Base-by-base conservation (phyloP, 768 basidiomycete genomes). In the Phanerodontia chrysosporium region DNA sequence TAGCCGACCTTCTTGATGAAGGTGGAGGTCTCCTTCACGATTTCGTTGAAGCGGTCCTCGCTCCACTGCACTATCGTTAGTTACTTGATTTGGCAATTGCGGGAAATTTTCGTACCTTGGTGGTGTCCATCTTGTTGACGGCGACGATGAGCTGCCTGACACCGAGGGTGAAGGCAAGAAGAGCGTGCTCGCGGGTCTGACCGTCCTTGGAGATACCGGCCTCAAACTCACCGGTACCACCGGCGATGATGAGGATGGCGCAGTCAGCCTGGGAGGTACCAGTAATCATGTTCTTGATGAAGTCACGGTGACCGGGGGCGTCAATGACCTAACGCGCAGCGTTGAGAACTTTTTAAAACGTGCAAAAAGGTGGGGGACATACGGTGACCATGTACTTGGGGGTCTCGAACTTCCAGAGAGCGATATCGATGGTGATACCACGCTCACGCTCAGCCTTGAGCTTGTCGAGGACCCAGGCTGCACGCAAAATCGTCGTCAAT, bases 261-360 rank as follows among this genome's bases (percentile, higher is more conserved):
- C 96, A 98, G 76, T 99, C 96, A 74, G 96, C 95, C 87, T 99
- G 97, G 71, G 97, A 99, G 70, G 97, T 99, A 85, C 97, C 97
- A 63, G 97, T 99, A 76, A 99, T 99, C 95, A 95, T 97, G 92
- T 97, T 99, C 83, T 99, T 99, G 86, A 99, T 99, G 81, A 99
- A 99, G 74, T 99, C 97, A 87, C 97, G 95, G 78, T 97, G 95
- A 74, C 96, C 96, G 49, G 97, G 97, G 75, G 97, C 97, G 74
- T 98, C 97, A 70, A 98, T 98, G 80, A 99, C 94, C 93, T 92
- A 61, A 28, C 58, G 59, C 46, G 22, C 27, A 18, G 45, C 13
- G 27, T n/a, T 32, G 18, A 42, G 44, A 58, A 9, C 6, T 13
- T 7, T 44, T 16, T 13, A 3, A 32, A 36, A 36, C 30, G 32